Evolutionary conservation across 371 early-diverging fungal species (phyloP).

Genomic region (Rhizomucor pusillus): DNA sequence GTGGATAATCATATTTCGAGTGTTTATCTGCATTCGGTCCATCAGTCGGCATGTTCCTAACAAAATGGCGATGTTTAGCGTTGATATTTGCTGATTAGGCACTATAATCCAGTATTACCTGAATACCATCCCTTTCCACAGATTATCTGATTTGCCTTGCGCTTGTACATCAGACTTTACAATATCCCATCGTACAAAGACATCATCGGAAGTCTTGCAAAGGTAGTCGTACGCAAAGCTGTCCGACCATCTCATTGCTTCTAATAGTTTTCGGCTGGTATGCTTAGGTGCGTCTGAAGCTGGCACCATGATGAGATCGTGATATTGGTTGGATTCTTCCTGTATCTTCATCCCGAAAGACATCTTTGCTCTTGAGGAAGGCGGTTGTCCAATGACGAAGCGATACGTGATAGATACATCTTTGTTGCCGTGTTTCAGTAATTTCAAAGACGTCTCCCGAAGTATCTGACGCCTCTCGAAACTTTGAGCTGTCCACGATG

Average conservation of each 20-base stretch:
- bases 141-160: constrained; percentile 30
- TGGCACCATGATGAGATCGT: constrained; percentile 56
- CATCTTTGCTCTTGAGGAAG: constrained; percentile 38
- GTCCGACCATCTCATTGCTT: constrained; percentile 51
- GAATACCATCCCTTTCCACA: constrained; percentile 60
- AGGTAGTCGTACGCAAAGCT: constrained; percentile 49
- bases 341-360: constrained; percentile 37
- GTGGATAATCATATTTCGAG: constrained; percentile 29
- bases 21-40: constrained; percentile 15
- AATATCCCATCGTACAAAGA: constrained; percentile 61
- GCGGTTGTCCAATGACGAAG: constrained; percentile 58
- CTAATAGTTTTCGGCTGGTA: constrained; percentile 52
- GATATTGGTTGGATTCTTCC: constrained; percentile 44
- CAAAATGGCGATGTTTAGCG: background rate
- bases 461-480: constrained; percentile 38
- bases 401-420: constrained; percentile 40
- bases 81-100: no score
- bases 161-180: constrained; percentile 36
- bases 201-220: constrained; percentile 61
- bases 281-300: constrained; percentile 50
- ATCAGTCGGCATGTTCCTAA: constrained; percentile 45
- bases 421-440: constrained; percentile 25
- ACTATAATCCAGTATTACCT: constrained; percentile 35
- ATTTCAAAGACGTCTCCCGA: constrained; percentile 43
- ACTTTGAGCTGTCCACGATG: constrained; percentile 53